Conservation (phyloP, 2,329 filamentous ascomycete species). For the Alternaria tenuissima region DNA sequence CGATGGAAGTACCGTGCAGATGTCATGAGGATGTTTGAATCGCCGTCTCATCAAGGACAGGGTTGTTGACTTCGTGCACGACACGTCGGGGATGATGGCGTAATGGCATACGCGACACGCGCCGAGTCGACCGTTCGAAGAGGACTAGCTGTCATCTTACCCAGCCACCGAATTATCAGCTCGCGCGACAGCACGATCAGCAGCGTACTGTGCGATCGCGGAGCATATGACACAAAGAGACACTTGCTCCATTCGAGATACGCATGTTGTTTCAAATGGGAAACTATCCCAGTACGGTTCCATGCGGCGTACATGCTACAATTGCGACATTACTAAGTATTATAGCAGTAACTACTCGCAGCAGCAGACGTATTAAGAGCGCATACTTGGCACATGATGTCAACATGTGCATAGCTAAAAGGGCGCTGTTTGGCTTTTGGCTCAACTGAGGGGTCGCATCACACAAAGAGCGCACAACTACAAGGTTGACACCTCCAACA, state of each 20-base stretch:
- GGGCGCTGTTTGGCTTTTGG: neutral
- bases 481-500: neutral
- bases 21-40: neutral
- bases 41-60: neutral
- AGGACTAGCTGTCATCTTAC: neutral
- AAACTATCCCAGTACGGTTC: neutral
- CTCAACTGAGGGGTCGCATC: neutral
- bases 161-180: neutral
- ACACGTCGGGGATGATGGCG: neutral
- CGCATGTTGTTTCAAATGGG: neutral
- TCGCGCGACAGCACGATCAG: neutral
- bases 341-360: neutral
- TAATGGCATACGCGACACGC: neutral
- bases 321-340: conserved; percentile 2
- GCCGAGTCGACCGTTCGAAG: neutral
- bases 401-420: neutral
- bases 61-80: neutral
- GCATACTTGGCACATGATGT: neutral
- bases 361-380: neutral
- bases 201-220: neutral
- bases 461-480: neutral
- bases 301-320: neutral
- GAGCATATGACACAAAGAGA: neutral
- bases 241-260: neutral
- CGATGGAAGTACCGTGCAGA: neutral